Base-by-base conservation (phyloP, 345 rosid species). In the Bruguiera parviflora region DNA sequence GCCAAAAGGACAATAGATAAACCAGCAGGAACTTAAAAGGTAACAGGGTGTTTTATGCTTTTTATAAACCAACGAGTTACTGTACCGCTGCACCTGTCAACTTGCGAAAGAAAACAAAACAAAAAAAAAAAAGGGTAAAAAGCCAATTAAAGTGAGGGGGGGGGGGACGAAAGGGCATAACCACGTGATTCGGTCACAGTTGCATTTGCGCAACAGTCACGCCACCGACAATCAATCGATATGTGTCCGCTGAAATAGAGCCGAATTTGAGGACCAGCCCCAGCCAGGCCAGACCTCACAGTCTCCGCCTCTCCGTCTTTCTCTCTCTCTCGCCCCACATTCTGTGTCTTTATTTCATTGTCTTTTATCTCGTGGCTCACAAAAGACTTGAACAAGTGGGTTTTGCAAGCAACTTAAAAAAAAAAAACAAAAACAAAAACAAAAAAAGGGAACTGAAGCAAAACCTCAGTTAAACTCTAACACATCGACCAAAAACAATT, bases 171-270 rank as follows among this genome's bases (percentile, higher is more conserved):
- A 66, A 71, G 66, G 68, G 78, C 82, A 80, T 37, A 37, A 65
- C 82, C 83, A 81, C 84, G 83, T 86, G 87, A 79, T 63, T 47
- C 29, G 47, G 64, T 52, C 70, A 64, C 79, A 71, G 78, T 83
- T 75, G 52, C 77, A 67, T 69, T 71, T 69, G n/a, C 49, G 60
- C 53, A 13, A 58, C 35, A 58, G 61, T 69, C 55, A 43, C 64
- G 43, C 22, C 64, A 25, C 55, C 59, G 32, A 61, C 15, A 7
- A 28, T 15, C 49, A 43, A 43, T 43, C 15, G 69, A 31, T 53
- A 32, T 53, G 58, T 46, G 73, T 64, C 77, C 71, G 55, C 75
- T 16, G 58, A 58, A 35, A 75, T 56, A 57, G 66, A 69, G 83
- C 82, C 37, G 68, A 67, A 64, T 72, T 75, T 55, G 55, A 67